Evolutionary conservation across 108 stramenopile genomes (phyloP).

Genomic region (Hondaea fermentalgiana): DNA sequence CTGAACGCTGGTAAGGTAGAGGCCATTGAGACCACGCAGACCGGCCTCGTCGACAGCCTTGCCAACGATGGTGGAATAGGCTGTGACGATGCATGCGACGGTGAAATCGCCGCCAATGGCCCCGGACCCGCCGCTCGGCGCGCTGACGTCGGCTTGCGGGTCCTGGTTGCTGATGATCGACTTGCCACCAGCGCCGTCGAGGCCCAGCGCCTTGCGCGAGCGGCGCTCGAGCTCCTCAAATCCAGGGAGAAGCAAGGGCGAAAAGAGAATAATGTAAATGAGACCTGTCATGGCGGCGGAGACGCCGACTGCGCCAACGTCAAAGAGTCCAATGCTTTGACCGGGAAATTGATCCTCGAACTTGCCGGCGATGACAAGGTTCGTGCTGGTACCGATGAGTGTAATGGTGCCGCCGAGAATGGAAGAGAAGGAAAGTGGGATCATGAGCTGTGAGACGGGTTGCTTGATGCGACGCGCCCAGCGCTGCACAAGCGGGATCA

Average conservation of each 20-base stretch:
- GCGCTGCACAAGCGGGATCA: constrained; percentile 30
- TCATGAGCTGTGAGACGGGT: constrained; percentile 27
- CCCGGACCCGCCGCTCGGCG: background rate
- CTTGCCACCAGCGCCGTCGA: background rate
- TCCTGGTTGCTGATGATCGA: background rate
- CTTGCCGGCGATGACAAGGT: constrained; percentile 28
- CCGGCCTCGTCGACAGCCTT: background rate
- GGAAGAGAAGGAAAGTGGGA: constrained; percentile 26
- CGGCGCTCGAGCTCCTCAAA: background rate
- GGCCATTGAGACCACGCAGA: constrained; percentile 38
- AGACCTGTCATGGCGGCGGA: background rate
- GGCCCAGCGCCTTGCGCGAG: background rate
- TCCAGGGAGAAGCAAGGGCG: background rate
- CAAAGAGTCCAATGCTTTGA: constrained; percentile 12
- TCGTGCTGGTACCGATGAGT: constrained; percentile 30
- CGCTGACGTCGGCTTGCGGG: background rate
- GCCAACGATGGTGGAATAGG: background rate
- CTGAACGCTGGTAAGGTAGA: constrained; percentile 74
- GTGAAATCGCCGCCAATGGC: constrained; percentile 5
- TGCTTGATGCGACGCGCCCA: constrained; percentile 25
- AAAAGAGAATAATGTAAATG: constrained; percentile 12
- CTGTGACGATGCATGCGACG: background rate
- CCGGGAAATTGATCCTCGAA: constrained; percentile 14
- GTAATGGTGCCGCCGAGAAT: constrained; percentile 25
- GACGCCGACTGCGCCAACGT: background rate